A percentile compares a stretch with the other conserved stretches of the same genome.
phyloP scores from a whole-genome alignment of 805 yeast species.

The Naumovozyma dairenensis region DNA sequence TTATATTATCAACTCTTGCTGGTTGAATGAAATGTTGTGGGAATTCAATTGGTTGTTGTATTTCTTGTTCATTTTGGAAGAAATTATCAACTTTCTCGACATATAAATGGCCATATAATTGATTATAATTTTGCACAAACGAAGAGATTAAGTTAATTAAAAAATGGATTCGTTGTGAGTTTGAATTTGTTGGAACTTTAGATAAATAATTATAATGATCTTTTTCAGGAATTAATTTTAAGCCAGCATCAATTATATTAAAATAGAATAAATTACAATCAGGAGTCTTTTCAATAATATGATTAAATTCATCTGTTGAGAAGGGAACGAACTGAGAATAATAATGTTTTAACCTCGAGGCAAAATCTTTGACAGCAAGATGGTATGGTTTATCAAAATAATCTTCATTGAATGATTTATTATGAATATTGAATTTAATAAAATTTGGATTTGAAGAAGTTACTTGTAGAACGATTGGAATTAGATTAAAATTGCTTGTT shows the following conservation, averaged over 20 bases:
- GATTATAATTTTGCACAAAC: too few relatives aligned
- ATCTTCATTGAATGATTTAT: slow-evolving; percentile 54
- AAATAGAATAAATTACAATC: slow-evolving; percentile 3
- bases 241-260: slow-evolving; percentile 4
- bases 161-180: too few relatives aligned
- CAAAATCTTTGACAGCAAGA: slow-evolving; percentile 48
- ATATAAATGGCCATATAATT: too few relatives aligned
- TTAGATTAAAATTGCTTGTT: slow-evolving; percentile 24
- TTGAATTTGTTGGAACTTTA: too few relatives aligned
- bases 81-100: too few relatives aligned
- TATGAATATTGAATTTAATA: slow-evolving; percentile 50
- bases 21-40: too few relatives aligned
- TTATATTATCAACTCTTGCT: too few relatives aligned
- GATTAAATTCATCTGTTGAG: slow-evolving; percentile 15
- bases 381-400: slow-evolving; percentile 44
- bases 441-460: slow-evolving; percentile 44
- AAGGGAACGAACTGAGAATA: slow-evolving; percentile 24
- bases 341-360: slow-evolving; percentile 46
- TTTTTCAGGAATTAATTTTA: too few relatives aligned
- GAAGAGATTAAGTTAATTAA: too few relatives aligned
- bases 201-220: too few relatives aligned
- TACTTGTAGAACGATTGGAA: slow-evolving; percentile 49
- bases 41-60: too few relatives aligned
- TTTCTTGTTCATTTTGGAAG: too few relatives aligned
- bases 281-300: slow-evolving; percentile 1